phyloP scores from a whole-genome alignment of 345 rosid genomes.

The Microcos paniculata region DNA sequence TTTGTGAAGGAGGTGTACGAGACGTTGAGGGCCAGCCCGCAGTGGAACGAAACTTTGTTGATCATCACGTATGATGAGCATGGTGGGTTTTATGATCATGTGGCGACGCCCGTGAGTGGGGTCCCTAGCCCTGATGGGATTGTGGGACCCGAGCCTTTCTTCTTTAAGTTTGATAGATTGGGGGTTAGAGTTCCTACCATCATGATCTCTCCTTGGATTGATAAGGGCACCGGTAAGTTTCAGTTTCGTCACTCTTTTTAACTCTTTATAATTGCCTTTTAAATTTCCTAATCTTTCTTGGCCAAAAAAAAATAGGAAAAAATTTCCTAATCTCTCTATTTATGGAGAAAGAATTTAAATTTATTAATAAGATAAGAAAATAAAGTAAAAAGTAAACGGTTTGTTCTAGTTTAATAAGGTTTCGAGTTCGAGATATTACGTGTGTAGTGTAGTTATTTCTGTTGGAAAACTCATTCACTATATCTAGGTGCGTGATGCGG shows the following conservation, averaged over 20 bases:
- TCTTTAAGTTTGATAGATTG: slow-evolving; percentile 63
- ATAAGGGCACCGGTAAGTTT: slow-evolving; percentile 65
- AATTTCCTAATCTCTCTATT: no score
- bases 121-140: slow-evolving; percentile 89
- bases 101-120: slow-evolving; percentile 73
- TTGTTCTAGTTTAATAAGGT: no score
- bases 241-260: not conserved
- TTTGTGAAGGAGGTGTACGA: slow-evolving; percentile 87
- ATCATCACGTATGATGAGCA: slow-evolving; percentile 93
- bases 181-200: slow-evolving; percentile 91
- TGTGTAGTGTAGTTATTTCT: no score
- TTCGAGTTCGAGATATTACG: no score
- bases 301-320: no score
- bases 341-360: no score
- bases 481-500: no score
- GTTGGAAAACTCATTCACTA: no score
- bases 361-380: no score
- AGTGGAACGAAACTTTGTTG: slow-evolving; percentile 77
- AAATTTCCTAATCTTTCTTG: not conserved
- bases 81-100: slow-evolving; percentile 91
- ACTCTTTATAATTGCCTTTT: not conserved
- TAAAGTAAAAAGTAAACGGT: no score
- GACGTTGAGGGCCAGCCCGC: slow-evolving; percentile 82
- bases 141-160: slow-evolving; percentile 77
- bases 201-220: slow-evolving; percentile 78